Evolutionary conservation across 805 yeast genomes (phyloP), one percentile per base, ranked within the genome.

Genomic region (Metschnikowia proteae): DNA sequence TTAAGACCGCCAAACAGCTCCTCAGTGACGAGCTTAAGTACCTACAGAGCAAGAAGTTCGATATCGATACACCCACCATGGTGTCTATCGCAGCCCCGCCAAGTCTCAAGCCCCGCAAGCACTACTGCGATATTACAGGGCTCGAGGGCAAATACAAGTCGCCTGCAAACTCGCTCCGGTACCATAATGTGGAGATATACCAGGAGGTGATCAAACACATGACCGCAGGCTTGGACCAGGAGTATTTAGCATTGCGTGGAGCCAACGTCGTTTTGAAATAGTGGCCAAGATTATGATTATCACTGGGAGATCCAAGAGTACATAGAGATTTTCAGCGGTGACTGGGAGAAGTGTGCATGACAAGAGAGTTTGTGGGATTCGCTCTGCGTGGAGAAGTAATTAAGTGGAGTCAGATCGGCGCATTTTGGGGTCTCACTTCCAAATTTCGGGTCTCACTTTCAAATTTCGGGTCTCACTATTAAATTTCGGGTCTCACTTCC

Each of bases 81-180:
- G 77, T 82, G 52, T 79, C 84, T 34, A 70, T 91, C 5, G 80
- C 80, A 28, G 96, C 96, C 0, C 96, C 96, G 3, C 98, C 98
- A 0, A 85, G 94, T 3, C 67, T 90, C 55, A 78, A 73, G 53
- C 98, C 98, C 0, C 70, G 75, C 13, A 88, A 85, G 68, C 84
- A 82, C 54, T 91, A 89, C 67, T 92, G 99, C 66, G 99, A 94
- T 62, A 82, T 92, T 42, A 92, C 98, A 0, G 99, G 99, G 0
- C 71, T 92, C 22, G 83, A 81, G 43, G 92, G 90, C 0, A 77
- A 69, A 29, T 92, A 92, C 72, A 83, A 79, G 61, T 76, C 84
- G 26, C 94, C 94, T 0, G 75, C 83, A 26, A 86, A 81, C 59
- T 85, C 86, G 37, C 70, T 92, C 45, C 73, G 96, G 48, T 92